A percentile compares a stretch with the other conserved stretches of the same genome.
phyloP scores from a whole-genome alignment of 176 grass and related monocot species.

The Thalia dealbata region DNA sequence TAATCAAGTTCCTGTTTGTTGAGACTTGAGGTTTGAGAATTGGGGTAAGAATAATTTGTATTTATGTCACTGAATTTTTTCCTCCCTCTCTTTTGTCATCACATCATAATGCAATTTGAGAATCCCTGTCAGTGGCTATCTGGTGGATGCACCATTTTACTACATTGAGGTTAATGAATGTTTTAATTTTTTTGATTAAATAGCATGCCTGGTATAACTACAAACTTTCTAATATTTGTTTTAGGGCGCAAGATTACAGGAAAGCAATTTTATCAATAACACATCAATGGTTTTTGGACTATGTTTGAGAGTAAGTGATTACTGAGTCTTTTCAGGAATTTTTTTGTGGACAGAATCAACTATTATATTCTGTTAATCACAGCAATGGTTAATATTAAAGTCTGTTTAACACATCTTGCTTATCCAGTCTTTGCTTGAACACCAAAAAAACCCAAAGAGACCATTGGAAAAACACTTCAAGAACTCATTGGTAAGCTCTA shows the following conservation, averaged over 20 bases:
- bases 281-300: constrained; percentile 86
- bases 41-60: too few species aligned
- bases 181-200: not conserved
- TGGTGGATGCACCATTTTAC: not conserved
- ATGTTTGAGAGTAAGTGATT: constrained; percentile 61
- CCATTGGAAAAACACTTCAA: constrained; percentile 82
- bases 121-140: too few species aligned
- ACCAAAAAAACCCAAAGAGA: constrained; percentile 83
- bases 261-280: constrained; percentile 94
- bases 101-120: too few species aligned
- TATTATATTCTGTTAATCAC: constrained; percentile 1
- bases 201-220: not conserved
- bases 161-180: not conserved
- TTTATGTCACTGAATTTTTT: too few species aligned
- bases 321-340: not conserved
- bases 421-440: constrained; percentile 68
- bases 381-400: constrained; percentile 1
- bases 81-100: too few species aligned
- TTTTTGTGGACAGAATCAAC: too few species aligned
- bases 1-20: too few species aligned
- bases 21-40: too few species aligned
- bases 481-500: constrained; percentile 61
- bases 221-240: constrained; percentile 13
- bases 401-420: constrained; percentile 21
- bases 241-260: constrained; percentile 60